These are phyloP conservation scores for Serendipita indica DNA, from an alignment of 768 basidiomycete species.

Conservation along the genomic window DNA sequence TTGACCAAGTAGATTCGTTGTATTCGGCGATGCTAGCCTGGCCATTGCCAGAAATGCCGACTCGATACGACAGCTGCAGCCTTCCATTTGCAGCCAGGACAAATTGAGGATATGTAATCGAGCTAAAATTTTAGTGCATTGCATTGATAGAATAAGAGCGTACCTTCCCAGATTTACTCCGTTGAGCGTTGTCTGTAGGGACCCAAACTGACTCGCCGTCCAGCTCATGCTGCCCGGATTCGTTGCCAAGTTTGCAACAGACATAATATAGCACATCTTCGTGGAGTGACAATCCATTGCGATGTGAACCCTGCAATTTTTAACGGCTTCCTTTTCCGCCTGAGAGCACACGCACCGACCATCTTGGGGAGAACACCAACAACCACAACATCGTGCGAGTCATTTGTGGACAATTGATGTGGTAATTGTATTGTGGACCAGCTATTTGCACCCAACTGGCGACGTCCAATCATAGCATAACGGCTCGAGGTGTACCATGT, in stretches of 20 bases:
- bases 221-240: conserved; percentile 4
- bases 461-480: conserved; percentile 10
- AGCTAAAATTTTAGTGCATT: background rate
- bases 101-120: conserved; percentile 12
- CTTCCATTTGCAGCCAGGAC: conserved; percentile 10
- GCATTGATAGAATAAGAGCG: background rate
- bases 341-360: conserved; percentile 9
- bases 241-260: conserved; percentile 8
- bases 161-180: conserved; percentile 9
- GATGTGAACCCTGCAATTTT: background rate
- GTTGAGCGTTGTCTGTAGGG: conserved; percentile 3
- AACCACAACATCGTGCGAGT: conserved; percentile 12
- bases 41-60: conserved; percentile 9
- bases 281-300: conserved; percentile 3
- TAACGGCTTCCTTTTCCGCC: background rate
- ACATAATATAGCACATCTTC: conserved; percentile 4
- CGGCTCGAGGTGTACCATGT: conserved; percentile 9
- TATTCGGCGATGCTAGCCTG: conserved; percentile 12
- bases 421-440: conserved; percentile 7
- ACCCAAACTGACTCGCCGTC: conserved; percentile 1
- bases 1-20: conserved; percentile 3
- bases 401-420: conserved; percentile 9
- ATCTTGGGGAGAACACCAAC: conserved; percentile 11
- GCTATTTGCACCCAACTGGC: background rate
- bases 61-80: conserved; percentile 10